Evolutionary conservation across 371 early-diverging fungal genomes (phyloP).

Genomic region (Parasitella parasitica): DNA sequence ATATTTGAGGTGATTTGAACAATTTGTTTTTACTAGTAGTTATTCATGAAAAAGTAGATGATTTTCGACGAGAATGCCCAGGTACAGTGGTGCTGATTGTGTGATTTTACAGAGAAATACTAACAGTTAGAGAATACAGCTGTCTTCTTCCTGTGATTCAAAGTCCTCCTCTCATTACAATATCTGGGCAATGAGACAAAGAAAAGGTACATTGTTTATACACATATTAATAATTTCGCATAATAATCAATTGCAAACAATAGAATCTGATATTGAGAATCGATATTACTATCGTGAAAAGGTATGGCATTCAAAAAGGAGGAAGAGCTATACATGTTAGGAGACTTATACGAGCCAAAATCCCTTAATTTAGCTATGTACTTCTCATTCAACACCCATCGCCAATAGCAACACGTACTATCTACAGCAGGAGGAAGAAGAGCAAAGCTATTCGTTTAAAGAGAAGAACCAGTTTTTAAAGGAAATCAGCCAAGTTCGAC

Average conservation of each 20-base stretch:
- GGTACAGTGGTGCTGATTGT: too few relatives aligned
- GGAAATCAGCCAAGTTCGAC: conserved; percentile 32
- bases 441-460: not conserved
- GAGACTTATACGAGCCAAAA: not conserved
- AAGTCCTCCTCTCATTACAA: conserved; percentile 18
- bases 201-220: not conserved
- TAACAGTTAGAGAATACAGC: too few relatives aligned
- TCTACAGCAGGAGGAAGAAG: not conserved
- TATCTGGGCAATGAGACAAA: conserved; percentile 20
- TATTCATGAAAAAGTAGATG: conserved; percentile 30
- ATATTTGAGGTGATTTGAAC: not conserved
- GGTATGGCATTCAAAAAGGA: conserved; percentile 2
- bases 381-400: conserved; percentile 20
- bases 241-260: not conserved
- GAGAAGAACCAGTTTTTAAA: conserved; percentile 15
- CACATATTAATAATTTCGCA: not conserved
- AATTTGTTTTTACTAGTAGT: not conserved
- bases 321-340: not conserved
- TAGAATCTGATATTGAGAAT: not conserved
- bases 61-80: conserved; percentile 27
- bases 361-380: conserved; percentile 17
- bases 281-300: conserved; percentile 16
- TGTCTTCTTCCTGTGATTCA: conserved; percentile 20
- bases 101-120: too few relatives aligned
- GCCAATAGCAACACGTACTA: not conserved